These are phyloP conservation scores for Dactylellina haptotyla DNA, from an alignment of 2,329 filamentous ascomycete species.

Conservation along the genomic window DNA sequence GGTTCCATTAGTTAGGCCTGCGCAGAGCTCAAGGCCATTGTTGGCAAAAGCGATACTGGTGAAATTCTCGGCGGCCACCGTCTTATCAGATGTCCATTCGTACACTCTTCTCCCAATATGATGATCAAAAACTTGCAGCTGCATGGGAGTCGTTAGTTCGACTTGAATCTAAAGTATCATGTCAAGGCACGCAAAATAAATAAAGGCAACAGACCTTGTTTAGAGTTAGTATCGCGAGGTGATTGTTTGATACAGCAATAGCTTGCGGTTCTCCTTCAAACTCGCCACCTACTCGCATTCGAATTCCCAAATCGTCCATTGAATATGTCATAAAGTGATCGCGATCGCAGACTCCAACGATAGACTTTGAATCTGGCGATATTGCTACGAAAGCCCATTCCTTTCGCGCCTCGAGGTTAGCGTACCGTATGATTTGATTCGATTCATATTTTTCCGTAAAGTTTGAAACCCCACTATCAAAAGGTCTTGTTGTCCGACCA, in stretches of 20 bases:
- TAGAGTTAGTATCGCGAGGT: conserved; percentile 47
- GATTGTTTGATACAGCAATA: conserved; percentile 41
- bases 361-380: conserved; percentile 40
- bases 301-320: conserved; percentile 24
- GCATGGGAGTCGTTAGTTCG: not conserved
- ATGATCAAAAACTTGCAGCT: conserved; percentile 52
- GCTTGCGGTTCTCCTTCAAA: conserved; percentile 39
- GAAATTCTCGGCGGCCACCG: conserved; percentile 42
- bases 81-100: conserved; percentile 43
- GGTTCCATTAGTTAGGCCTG: conserved; percentile 32
- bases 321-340: conserved; percentile 40
- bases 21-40: conserved; percentile 41
- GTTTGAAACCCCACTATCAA: conserved; percentile 18
- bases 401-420: conserved; percentile 28
- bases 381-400: conserved; percentile 51
- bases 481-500: conserved; percentile 4
- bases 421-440: conserved; percentile 18
- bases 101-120: conserved; percentile 40
- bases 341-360: conserved; percentile 47
- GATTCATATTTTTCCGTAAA: conserved; percentile 25
- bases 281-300: conserved; percentile 27
- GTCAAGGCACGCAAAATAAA: not conserved
- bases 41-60: conserved; percentile 43
- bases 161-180: not conserved
- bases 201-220: conserved; percentile 46